Evolutionary conservation across 805 yeast genomes (phyloP), one percentile per base, ranked within the genome.

Genomic region (Ogataea polymorpha): DNA sequence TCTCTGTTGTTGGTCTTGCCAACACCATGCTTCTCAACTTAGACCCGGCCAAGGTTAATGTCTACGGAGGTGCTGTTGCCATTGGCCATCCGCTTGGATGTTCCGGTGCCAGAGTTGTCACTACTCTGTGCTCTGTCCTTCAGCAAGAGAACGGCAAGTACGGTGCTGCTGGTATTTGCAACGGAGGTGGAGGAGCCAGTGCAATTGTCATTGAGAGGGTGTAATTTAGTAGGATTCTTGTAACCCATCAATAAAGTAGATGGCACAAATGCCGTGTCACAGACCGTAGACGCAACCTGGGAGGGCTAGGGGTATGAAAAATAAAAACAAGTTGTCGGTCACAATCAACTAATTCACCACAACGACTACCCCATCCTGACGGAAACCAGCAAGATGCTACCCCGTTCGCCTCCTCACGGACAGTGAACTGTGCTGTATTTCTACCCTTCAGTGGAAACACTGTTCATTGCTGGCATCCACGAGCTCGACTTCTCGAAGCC

Each of bases 121-220:
- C 87, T 52, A 93, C 99, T 21, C 75, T 93, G 65, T 58, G 80
- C 44, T 77, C 88, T 36, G 89, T 90, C 13, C 77, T 93, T 61
- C 52, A 67, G 27, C 96, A 91, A 71, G 98, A 93, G 73, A 68
- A 68, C 41, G 95, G 91, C 55, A 87, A 83, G 70, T 66, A 81
- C 54, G 99, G 99, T 65, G 88, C 80, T 53, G 97, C 96, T 57
- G 96, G 88, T 65, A 83, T 93, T 62, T 93, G 99, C 77, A 93
- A 93, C 67, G 99, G 99, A 73, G 99, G 99, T 59, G 99, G 99
- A 64, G 99, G 99, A 63, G 98, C 97, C 36, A 84, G 96, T 42
- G 82, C 98, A 18, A 72, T 93, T 57, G 87, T 93, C 47, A 77
- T 93, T 56, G 96, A 90, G 72, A 79, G 72, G 56, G 58, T 79